A percentile compares a stretch with the other conserved stretches of the same genome.
These are phyloP conservation scores for Dictyostelium citrinum DNA, from an alignment of 78 protist species.

Conservation along the genomic window DNA sequence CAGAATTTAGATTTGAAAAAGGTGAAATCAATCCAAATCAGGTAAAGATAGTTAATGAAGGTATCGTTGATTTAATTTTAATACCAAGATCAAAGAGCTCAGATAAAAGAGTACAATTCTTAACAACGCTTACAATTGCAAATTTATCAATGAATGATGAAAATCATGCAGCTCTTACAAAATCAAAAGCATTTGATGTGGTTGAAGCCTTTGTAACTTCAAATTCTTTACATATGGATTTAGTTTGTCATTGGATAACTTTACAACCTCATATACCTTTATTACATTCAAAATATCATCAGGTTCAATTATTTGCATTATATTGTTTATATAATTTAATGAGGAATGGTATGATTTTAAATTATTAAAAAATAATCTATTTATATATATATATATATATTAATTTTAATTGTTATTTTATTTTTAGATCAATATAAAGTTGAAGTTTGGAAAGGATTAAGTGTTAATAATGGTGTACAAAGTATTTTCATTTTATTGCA, in stretches of 20 bases:
- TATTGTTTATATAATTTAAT: conserved; percentile 73
- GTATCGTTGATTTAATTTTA: conserved; percentile 45
- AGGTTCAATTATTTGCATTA: conserved; percentile 73
- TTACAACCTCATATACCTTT: conserved; percentile 71
- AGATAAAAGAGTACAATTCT: conserved; percentile 61
- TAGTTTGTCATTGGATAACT: conserved; percentile 77
- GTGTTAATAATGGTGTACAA: conserved; percentile 74
- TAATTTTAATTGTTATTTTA: not conserved
- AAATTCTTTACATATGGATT: conserved; percentile 70
- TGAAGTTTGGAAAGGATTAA: conserved; percentile 76
- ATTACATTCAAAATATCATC: conserved; percentile 60
- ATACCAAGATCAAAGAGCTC: conserved; percentile 61
- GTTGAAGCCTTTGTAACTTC: conserved; percentile 49
- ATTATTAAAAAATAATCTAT: not conserved
- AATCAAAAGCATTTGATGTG: conserved; percentile 51
- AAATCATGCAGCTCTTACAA: conserved; percentile 20
- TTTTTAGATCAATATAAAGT: conserved; percentile 67
- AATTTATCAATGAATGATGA: conserved; percentile 76
- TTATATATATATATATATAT: not conserved
- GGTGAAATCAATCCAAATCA: conserved; percentile 78
- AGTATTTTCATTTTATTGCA: conserved; percentile 48
- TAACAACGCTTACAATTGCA: conserved; percentile 55
- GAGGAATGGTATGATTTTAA: conserved; percentile 50
- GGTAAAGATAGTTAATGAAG: conserved; percentile 69
- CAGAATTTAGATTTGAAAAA: conserved; percentile 72